Base-by-base conservation (phyloP, 495 filamentous ascomycete genomes). In the Collariella sp. region DNA sequence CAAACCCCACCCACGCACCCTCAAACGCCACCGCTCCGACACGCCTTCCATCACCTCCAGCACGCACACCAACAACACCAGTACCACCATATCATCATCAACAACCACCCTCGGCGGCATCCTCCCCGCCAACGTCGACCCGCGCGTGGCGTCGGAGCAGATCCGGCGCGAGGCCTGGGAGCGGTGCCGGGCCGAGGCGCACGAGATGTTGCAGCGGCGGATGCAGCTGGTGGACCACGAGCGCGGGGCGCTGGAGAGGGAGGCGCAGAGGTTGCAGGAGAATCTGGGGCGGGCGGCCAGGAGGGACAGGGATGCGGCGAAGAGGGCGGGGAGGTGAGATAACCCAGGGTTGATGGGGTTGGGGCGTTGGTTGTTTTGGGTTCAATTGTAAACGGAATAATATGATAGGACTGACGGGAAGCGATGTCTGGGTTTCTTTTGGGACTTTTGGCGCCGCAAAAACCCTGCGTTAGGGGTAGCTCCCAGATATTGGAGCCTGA, bases 111-210 rank as follows among this genome's bases (percentile, higher is more conserved):
- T 50, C 0, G 44, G 52, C 45, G 56, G 56, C 18, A 52, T 51
- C 15, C 44, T 51, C 0, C 56, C 55, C 1, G 47, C 53, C 23
- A 41, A 56, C 35, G 52, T 61, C 24, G 59, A 61, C 31, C 56
- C 61, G 7, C 49, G 56, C 16, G 49, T 48, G 5, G 59, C 62
- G 10, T 54, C 61, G 15, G 61, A 64, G 36, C 57, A 60, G 24
- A 60, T 66, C 54, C 35, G 50, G 10, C 43, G 59, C n/a, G 59
- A 66, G 39, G 64, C 64, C 1, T 64, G 64, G 61, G 43, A 53
- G 29, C 59, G 60, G 18, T 60, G 61, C 58, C 52, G 57, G 42
- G 52, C 54, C 45, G 58, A 64, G 44, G 58, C 61, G 19, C 4
- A 33, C 16, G 62, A 56, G 48, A 64, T 67, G 62, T 45, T 53